phyloP scores from a whole-genome alignment of 2,329 filamentous ascomycete genomes.

The Zymoseptoria pseudotritici region DNA sequence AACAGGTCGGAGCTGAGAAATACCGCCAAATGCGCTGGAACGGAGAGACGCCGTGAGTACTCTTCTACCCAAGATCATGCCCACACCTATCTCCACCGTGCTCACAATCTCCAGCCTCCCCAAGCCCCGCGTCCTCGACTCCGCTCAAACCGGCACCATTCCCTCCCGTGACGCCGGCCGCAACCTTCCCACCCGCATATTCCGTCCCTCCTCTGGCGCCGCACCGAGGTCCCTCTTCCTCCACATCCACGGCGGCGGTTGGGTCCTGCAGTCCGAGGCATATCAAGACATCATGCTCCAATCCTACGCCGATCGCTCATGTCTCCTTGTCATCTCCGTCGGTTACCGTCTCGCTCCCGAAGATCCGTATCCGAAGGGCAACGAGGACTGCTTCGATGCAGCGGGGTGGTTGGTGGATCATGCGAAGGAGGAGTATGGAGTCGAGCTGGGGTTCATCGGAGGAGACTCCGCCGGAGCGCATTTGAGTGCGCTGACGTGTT shows the following conservation, averaged over 20 bases:
- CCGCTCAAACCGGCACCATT: conserved; percentile 41
- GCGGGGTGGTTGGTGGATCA: conserved; percentile 48
- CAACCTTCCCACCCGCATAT: conserved; percentile 46
- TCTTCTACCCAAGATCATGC: neutral
- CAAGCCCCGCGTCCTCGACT: conserved; percentile 38
- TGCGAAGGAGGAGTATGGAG: conserved; percentile 36
- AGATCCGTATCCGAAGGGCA: conserved; percentile 47
- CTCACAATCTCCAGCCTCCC: conserved; percentile 3
- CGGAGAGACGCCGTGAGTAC: conserved; percentile 40
- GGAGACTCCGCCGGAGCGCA: conserved; percentile 49
- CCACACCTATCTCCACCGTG: neutral
- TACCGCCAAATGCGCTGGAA: conserved; percentile 49
- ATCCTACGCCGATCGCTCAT: conserved; percentile 42
- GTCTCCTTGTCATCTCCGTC: conserved; percentile 46
- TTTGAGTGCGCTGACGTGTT: conserved; percentile 40
- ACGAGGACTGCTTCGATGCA: conserved; percentile 52
- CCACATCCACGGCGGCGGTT: conserved; percentile 49
- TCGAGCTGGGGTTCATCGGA: conserved; percentile 22
- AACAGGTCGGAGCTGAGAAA: conserved; percentile 45
- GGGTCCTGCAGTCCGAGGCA: conserved; percentile 37
- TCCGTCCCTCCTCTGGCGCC: conserved; percentile 42
- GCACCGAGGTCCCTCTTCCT: conserved; percentile 35
- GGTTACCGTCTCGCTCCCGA: conserved; percentile 56
- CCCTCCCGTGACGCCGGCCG: conserved; percentile 47
- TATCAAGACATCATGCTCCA: conserved; percentile 44